Percentiles rank a stretch among this genome's conserved stretches.
Evolutionary conservation across 257 asterid species (phyloP).

Genomic region (Solanum pimpinellifolium): DNA sequence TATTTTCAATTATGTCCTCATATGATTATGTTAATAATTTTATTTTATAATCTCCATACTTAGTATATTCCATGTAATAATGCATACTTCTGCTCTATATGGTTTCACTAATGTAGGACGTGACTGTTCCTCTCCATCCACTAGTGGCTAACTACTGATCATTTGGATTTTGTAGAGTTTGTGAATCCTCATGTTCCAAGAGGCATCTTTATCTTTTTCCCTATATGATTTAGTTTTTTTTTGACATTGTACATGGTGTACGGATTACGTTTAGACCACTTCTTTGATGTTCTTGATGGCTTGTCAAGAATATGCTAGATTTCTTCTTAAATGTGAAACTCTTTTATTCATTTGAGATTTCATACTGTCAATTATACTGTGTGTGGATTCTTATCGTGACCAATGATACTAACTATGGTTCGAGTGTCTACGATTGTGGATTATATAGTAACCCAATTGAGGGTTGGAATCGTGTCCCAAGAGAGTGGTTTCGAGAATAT

Average conservation of each 20-base stretch:
- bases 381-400: too few relatives aligned
- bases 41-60: neutral
- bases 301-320: neutral
- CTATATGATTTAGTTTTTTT: neutral
- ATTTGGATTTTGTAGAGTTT: neutral
- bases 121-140: neutral
- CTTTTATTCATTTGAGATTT: too few relatives aligned
- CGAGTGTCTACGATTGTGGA: too few relatives aligned
- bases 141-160: neutral
- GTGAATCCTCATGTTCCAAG: neutral
- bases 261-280: neutral
- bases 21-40: too few relatives aligned
- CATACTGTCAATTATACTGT: too few relatives aligned
- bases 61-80: neutral
- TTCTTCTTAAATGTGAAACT: neutral
- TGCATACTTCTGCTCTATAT: neutral
- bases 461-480: too few relatives aligned
- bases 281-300: neutral
- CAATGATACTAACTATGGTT: too few relatives aligned
- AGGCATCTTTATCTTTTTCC: neutral
- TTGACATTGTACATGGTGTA: neutral
- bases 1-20: neutral
- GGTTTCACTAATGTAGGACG: neutral
- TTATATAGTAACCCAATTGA: too few relatives aligned
- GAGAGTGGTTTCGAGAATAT: too few relatives aligned